Evolutionary conservation across 139 green algal genomes (phyloP), one percentile per base, ranked within the genome.

Genomic region (Micractinium conductrix): DNA sequence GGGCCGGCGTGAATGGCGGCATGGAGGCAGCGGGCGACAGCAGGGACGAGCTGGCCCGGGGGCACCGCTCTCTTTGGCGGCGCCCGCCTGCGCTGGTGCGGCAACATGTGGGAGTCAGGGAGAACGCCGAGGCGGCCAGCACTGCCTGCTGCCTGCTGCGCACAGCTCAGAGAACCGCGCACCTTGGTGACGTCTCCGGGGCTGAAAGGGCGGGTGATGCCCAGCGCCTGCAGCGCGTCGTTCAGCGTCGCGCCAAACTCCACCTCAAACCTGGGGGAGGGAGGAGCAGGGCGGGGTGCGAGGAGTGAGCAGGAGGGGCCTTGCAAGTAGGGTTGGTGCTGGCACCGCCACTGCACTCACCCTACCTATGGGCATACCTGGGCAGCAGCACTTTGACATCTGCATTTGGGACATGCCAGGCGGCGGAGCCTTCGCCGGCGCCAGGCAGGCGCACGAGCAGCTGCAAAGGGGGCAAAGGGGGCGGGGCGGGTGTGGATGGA

Each of bases 251-350:
- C 37, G 7, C 8, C 9, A 16, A 62, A 80, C 58, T 85, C 75
- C 8, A 89, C 43, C 68, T 89, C 85, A 83, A 89, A 89, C n/a
- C 79, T 84, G 79, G n/a, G 38, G 28, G 2, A 40, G 33, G 30
- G 1, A 16, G 28, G 35, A 35, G 62, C 26, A 28, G 62, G 17
- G 4, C 4, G 24, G 62, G 62, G 2, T 8, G 62, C 12, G 16
- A 7, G 21, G 60, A 19, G 21, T 22, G 21, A 33, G 30, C 16
- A 10, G 22, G 60, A 33, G 60, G 10, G 60, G 60, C 7, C 21
- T 12, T 12, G 24, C 24, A 37, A 19, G 60, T 12, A 69, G 60
- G n/a, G n/a, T n/a, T n/a, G n/a, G n/a, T n/a, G n/a, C n/a, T n/a
- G n/a, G n/a, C n/a, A n/a, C n/a, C n/a, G n/a, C n/a, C n/a, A n/a